Conservation (phyloP, 176 grass and related monocot species). For the Thinopyrum elongatum region DNA sequence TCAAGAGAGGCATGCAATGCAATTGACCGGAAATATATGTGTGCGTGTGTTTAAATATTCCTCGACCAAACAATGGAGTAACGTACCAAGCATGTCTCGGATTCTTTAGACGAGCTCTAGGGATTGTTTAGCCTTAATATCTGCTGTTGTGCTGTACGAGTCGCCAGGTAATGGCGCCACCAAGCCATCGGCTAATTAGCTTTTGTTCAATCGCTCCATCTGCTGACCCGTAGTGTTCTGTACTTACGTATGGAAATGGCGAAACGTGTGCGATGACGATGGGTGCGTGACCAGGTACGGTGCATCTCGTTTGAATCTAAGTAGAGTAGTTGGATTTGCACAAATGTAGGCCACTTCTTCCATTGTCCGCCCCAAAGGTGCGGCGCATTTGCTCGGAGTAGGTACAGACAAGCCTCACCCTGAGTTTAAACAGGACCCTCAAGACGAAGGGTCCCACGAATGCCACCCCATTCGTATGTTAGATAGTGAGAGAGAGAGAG, state of each 20-base stretch:
- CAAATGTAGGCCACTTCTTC: not conserved
- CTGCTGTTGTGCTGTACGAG: not conserved
- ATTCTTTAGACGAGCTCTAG: not conserved
- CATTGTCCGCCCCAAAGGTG: not conserved
- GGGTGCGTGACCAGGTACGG: not conserved
- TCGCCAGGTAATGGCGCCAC: not conserved
- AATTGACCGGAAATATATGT: not conserved
- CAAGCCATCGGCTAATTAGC: no score
- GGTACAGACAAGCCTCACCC: not conserved
- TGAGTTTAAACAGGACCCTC: not conserved
- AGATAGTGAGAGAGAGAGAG: no score
- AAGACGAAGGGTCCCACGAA: not conserved
- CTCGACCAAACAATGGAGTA: not conserved
- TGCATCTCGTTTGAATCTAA: conserved; percentile 9
- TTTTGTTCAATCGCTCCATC: not conserved
- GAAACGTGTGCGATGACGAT: not conserved
- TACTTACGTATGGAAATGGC: not conserved
- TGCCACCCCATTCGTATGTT: not conserved
- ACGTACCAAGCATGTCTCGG: not conserved
- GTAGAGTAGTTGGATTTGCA: not conserved
- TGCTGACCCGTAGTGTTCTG: not conserved
- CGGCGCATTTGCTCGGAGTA: not conserved
- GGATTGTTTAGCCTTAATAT: not conserved
- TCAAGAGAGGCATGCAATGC: not conserved
- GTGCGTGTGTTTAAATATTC: not conserved